Conservation (phyloP, 2,329 filamentous ascomycete genomes). For the Raffaelea deltoideospora region DNA sequence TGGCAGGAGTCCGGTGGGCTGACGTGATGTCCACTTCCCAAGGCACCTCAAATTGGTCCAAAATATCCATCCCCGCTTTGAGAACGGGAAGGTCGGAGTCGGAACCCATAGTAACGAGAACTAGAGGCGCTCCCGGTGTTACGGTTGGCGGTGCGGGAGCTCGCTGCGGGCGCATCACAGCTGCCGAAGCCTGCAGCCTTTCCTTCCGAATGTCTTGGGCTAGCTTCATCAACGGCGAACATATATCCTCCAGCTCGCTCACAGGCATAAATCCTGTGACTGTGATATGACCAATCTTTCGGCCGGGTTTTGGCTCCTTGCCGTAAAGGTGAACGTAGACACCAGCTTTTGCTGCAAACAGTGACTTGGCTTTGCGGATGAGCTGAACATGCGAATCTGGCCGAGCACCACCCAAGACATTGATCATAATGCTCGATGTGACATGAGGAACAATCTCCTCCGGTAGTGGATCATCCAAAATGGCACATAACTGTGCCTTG, state of each 20-base stretch:
- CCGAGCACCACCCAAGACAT: slow-evolving; percentile 57
- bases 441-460: no score
- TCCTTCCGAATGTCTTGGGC: slow-evolving; percentile 45
- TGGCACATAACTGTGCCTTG: slow-evolving; percentile 74
- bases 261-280: no score
- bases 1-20: slow-evolving; percentile 58
- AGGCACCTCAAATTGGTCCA: slow-evolving; percentile 56
- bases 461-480: slow-evolving; percentile 53
- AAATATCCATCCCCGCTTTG: slow-evolving; percentile 47
- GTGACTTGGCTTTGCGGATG: slow-evolving; percentile 27
- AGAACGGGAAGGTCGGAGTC: slow-evolving; percentile 62
- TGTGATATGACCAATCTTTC: slow-evolving; percentile 94
- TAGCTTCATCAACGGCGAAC: slow-evolving; percentile 53
- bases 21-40: slow-evolving; percentile 64
- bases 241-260: slow-evolving; percentile 42
- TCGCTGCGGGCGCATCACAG: slow-evolving; percentile 21
- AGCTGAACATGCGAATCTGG: slow-evolving; percentile 45
- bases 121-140: slow-evolving; percentile 31
- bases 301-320: slow-evolving; percentile 71
- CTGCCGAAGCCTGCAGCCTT: slow-evolving; percentile 26
- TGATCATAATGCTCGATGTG: slow-evolving; percentile 76
- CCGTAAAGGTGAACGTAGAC: slow-evolving; percentile 74
- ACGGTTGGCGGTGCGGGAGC: slow-evolving; percentile 6
- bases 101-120: slow-evolving; percentile 73
- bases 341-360: no score